A percentile compares a stretch with the other conserved stretches of the same genome.
Evolutionary conservation across 441 rosid species (phyloP).

Genomic region (Erodium trifolium): DNA sequence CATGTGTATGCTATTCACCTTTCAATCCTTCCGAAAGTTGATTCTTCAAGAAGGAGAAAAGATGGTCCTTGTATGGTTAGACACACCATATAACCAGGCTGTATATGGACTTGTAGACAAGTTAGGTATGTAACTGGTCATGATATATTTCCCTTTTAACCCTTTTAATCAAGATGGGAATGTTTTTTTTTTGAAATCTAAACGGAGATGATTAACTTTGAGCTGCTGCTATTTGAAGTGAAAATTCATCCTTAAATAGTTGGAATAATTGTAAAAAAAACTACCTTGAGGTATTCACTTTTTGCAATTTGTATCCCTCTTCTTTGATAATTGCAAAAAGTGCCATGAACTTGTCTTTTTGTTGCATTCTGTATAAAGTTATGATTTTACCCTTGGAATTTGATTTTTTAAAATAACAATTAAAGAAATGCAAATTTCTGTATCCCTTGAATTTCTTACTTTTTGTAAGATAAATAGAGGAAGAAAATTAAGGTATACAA

Average conservation of each 20-base stretch:
- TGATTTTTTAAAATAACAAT: no score
- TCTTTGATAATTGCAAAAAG: no score
- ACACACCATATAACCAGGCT: slow-evolving; percentile 92
- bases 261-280: no score
- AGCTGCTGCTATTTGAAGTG: slow-evolving; percentile 14
- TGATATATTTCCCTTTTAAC: slow-evolving; percentile 7
- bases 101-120: slow-evolving; percentile 91
- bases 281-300: no score
- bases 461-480: no score
- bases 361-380: no score
- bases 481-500: no score
- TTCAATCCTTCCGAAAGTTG: slow-evolving; percentile 76
- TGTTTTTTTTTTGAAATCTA: slow-evolving; percentile 11
- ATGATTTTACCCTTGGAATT: no score
- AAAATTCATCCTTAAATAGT: slow-evolving; percentile 5
- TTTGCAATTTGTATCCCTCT: no score
- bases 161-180: slow-evolving; percentile 3
- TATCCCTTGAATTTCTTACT: no score
- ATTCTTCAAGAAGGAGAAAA: slow-evolving; percentile 97
- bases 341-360: no score
- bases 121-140: slow-evolving; percentile 45
- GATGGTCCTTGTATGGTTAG: slow-evolving; percentile 85
- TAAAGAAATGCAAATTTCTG: no score
- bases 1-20: slow-evolving; percentile 77
- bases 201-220: not conserved